Evolutionary conservation across 2,329 filamentous ascomycete genomes (phyloP).

Genomic region (Aaosphaeria pasadenensis): DNA sequence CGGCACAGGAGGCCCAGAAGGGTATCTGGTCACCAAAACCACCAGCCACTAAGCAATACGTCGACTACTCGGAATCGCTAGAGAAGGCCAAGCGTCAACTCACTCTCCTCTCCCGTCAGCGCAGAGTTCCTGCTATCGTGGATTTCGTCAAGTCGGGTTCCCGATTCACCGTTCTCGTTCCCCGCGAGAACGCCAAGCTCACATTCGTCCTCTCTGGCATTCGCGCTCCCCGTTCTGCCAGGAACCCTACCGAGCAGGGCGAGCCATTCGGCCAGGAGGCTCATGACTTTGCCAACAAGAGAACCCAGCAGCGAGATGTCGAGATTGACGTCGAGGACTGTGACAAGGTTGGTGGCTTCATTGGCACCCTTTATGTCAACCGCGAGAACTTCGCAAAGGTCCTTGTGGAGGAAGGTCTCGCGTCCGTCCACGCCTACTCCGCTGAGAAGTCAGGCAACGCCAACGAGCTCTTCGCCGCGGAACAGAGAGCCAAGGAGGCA

Average conservation of each 20-base stretch:
- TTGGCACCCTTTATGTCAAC: conserved; percentile 89
- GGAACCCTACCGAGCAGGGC: conserved; percentile 73
- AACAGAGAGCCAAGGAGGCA: conserved; percentile 84
- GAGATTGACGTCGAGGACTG: conserved; percentile 93
- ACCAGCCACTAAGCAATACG: conserved; percentile 75
- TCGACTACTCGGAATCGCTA: conserved; percentile 85
- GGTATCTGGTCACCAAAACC: conserved; percentile 94
- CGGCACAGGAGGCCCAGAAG: conserved; percentile 81
- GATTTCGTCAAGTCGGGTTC: conserved; percentile 98
- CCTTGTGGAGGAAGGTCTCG: conserved; percentile 89
- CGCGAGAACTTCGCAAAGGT: conserved; percentile 94
- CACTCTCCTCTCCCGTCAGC: conserved; percentile 81
- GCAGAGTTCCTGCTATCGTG: conserved; percentile 87
- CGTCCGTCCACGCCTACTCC: conserved; percentile 89
- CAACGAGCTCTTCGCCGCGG: conserved; percentile 80
- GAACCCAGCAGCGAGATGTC: conserved; percentile 90
- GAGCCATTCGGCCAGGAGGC: conserved; percentile 97
- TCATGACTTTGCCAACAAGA: conserved; percentile 82
- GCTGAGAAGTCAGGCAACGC: conserved; percentile 93
- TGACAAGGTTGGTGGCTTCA: conserved; percentile 97
- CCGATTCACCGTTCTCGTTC: conserved; percentile 86
- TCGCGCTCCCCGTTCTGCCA: conserved; percentile 81
- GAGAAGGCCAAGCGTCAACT: conserved; percentile 96
- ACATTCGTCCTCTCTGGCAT: conserved; percentile 94
- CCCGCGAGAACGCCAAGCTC: conserved; percentile 88